These are phyloP conservation scores for Fusarium fracticaudum DNA, from an alignment of 2,329 filamentous ascomycete genomes.

Conservation along the genomic window DNA sequence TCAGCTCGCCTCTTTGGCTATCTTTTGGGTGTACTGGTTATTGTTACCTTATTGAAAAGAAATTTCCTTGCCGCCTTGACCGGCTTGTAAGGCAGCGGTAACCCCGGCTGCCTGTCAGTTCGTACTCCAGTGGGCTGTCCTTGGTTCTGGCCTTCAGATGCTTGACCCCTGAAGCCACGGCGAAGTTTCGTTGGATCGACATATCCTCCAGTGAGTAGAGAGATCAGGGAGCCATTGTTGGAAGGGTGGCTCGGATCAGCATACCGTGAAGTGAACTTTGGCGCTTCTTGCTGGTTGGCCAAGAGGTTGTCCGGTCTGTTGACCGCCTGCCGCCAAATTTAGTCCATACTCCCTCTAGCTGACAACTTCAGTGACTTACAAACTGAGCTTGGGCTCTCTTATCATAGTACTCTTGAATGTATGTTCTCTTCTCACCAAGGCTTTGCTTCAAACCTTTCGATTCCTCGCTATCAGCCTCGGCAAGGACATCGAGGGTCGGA, in stretches of 20 bases:
- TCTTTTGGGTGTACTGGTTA: accelerated
- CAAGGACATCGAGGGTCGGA: slow-evolving; percentile 8
- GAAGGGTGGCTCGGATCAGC: slow-evolving; percentile 7
- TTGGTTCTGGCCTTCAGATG: neutral
- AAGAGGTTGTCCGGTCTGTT: neutral
- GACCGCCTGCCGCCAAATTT: neutral
- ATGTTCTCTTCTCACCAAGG: neutral
- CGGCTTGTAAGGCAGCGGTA: neutral
- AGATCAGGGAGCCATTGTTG: slow-evolving; percentile 4
- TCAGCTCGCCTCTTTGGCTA: neutral
- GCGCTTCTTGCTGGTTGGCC: slow-evolving; percentile 4
- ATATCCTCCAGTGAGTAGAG: slow-evolving; percentile 4
- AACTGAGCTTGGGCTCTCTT: slow-evolving; percentile 12
- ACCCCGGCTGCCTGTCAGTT: neutral
- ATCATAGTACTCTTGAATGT: slow-evolving; percentile 2
- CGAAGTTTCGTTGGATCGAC: neutral
- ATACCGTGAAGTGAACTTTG: slow-evolving; percentile 8
- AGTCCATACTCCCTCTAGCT: neutral
- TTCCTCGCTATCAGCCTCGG: slow-evolving; percentile 1
- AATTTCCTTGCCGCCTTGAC: slow-evolving; percentile 1
- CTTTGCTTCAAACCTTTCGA: slow-evolving; percentile 5
- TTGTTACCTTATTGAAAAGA: slow-evolving; percentile 2
- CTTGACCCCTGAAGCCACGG: neutral
- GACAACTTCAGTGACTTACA: neutral
- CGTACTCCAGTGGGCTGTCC: neutral